Evolutionary conservation across 306 rosid genomes (phyloP), one percentile per base, ranked within the genome.

Genomic region (Quercus alba): DNA sequence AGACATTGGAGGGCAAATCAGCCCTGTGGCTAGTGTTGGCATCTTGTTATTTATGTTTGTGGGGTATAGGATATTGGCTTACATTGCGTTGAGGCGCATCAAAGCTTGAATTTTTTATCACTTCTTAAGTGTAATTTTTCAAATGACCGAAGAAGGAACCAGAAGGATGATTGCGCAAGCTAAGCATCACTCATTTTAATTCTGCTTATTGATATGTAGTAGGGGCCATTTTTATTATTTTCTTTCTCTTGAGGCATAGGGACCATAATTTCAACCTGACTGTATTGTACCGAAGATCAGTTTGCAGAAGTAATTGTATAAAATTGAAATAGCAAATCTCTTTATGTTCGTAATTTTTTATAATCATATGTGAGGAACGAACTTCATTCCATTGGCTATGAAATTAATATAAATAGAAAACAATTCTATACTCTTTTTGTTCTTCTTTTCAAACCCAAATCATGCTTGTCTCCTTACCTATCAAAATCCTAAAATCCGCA

Each of bases 31-130:
- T 31, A 81, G 98, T 85, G 67, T 88, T 62, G 87, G 89, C 21
- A 88, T 85, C 31, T 63, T 94, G 91, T 35, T 86, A 52, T 70
- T 89, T 66, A 94, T 94, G 98, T 89, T 94, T 84, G 85, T 92
- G 77, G 93, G 92, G 7, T 94, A 92, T 78, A 92, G 98, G 77
- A 14, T 90, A 69, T 74, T 92, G 84, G 97, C 98, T 33, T 94
- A 90, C 81, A 78, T 94, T 78, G 94, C 94, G 1, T 82, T 94
- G 90, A 90, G 87, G 81, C 87, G 96, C 33, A 82, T 88, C 85
- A 90, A 87, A 82, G 84, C 78, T 71, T 89, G 86, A 88, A 55
- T 26, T 56, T 20, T 79, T 54, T 7, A 11, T 15, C 72, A 17
- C 13, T 3, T 33, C 23, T 1, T 67, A 3, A 35, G 4, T 68